Conservation (phyloP, 352 stramenopile genomes). For the Aphanomyces invadans region DNA sequence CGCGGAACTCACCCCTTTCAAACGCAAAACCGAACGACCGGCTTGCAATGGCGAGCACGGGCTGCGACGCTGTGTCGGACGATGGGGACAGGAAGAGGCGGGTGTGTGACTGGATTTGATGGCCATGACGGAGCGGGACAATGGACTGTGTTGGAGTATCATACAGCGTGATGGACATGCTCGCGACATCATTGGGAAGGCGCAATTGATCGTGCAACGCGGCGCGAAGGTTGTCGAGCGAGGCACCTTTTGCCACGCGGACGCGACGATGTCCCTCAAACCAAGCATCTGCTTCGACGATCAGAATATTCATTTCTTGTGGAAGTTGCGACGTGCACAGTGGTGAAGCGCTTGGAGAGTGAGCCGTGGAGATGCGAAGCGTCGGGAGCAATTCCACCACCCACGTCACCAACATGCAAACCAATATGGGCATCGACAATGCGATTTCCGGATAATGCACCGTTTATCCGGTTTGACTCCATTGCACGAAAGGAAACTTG, state of each 20-base stretch:
- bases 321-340: neutral
- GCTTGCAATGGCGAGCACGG: constrained; percentile 14
- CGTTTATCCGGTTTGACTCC: constrained; percentile 10
- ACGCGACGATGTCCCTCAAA: constrained; percentile 20
- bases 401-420: no score
- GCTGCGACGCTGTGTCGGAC: neutral
- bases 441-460: neutral
- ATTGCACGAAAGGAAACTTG: constrained; percentile 2
- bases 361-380: neutral
- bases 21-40: constrained; percentile 44
- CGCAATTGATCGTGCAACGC: constrained; percentile 3
- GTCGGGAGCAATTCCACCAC: no score
- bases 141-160: neutral
- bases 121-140: neutral
- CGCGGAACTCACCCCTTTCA: constrained; percentile 36
- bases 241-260: constrained; percentile 11
- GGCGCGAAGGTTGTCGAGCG: neutral
- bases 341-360: neutral
- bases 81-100: neutral
- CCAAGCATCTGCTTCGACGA: constrained; percentile 19
- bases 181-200: neutral
- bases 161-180: neutral
- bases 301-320: constrained; percentile 14
- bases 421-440: neutral
- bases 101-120: constrained; percentile 17